phyloP scores from a whole-genome alignment of 371 early-diverging fungal species.

The Mucor mucedo region DNA sequence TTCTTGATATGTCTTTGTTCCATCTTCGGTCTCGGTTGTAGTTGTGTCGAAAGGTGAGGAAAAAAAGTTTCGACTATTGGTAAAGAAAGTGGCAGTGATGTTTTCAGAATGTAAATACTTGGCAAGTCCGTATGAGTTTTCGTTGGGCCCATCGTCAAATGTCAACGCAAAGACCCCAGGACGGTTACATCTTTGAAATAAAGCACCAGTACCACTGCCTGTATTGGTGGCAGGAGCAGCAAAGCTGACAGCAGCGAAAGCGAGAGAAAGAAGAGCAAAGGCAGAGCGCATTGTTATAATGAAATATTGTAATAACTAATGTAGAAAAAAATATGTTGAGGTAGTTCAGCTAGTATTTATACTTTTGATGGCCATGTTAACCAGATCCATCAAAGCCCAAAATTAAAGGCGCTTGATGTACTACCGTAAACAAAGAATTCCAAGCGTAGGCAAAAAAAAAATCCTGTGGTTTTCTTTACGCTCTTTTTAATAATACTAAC shows the following conservation, averaged over 20 bases:
- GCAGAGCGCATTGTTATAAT: conserved; percentile 1
- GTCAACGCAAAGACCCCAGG: conserved; percentile 34
- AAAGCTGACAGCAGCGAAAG: conserved; percentile 7
- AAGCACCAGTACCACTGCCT: not conserved
- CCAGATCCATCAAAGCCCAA: no score
- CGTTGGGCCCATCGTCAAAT: conserved; percentile 38
- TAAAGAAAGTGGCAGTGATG: conserved; percentile 64
- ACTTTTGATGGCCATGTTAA: no score
- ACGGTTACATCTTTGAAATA: conserved; percentile 13
- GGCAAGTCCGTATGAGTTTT: conserved; percentile 28
- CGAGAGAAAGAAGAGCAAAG: conserved; percentile 8
- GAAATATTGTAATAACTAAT: no score
- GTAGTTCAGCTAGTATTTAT: no score
- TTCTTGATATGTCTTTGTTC: conserved; percentile 22
- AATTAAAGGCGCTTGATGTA: no score
- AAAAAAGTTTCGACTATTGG: conserved; percentile 55
- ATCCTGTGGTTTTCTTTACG: no score
- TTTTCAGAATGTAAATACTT: conserved; percentile 18
- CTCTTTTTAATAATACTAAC: no score
- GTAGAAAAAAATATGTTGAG: no score
- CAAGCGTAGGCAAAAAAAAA: no score
- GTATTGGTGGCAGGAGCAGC: conserved; percentile 12
- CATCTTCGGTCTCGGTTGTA: conserved; percentile 13
- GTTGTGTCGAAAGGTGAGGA: not conserved
- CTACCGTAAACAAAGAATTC: no score